Base-by-base conservation (phyloP, 176 grass and related monocot genomes). In the Bromus sterilis region DNA sequence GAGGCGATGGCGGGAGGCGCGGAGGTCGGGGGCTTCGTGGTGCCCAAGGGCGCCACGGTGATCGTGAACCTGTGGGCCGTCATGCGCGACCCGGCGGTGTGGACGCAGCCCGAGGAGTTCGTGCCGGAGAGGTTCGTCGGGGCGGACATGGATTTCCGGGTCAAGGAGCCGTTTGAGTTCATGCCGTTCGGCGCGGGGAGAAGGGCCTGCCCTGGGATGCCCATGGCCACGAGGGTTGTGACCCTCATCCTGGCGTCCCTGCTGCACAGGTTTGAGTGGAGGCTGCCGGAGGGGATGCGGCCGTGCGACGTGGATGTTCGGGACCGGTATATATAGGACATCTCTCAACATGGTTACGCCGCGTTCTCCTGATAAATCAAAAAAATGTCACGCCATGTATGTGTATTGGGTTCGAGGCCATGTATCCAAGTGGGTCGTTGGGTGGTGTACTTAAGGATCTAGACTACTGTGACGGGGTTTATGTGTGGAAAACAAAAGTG, bases 141-240 rank as follows among this genome's bases (percentile, higher is more conserved):
- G 20, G 77, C 57, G 2, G 66, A 86, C 13, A 13, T 71, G 49
- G 83, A 81, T 4, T 91, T 91, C 87, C 77, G 81, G 1, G 87
- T 59, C 15, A 48, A 41, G 44, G 68, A 67, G 24, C 2, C 36
- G 41, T 79, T 83, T 0, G 87, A 78, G 46, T 90, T 90, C 74
- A 79, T 95, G 78, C 84, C 93, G 28, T 95, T 95, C 58, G 87
- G 93, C 4, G 80, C 87, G 0, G 87, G 90, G 11, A 59, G 89
- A 75, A 33, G 85, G 84, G 42, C 67, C 13, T 95, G 93, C 37
- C 89, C 90, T 2, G 93, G 93, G 6, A 59, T 65, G 80, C 72
- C 86, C 1, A 86, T 91, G 72, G 92, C 86, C 8, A 72, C 80
- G 18, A 36, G 74, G 70, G 64, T 81, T 9, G 78, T 92, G 65